Evolutionary conservation across 176 grass and related monocot genomes (phyloP), one percentile per base, ranked within the genome.

Genomic region (Carex scoparia): DNA sequence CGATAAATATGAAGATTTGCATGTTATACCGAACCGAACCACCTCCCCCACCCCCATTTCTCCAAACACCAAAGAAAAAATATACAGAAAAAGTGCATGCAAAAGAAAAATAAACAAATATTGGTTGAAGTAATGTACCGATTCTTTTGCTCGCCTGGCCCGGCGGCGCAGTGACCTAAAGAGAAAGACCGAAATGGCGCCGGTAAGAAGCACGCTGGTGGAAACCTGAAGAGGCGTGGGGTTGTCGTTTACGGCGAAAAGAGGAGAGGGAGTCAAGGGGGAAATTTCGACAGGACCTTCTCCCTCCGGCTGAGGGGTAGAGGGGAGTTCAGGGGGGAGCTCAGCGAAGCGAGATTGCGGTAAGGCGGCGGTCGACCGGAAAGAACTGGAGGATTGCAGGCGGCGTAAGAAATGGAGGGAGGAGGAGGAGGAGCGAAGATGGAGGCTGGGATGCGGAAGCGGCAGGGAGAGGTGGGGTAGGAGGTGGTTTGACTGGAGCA

Each of bases 121-220:
- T 1, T 55, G 30, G 79, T 33, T 42, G 38, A 35, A 54, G 46
- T 46, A n/a, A 40, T 67, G 10, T 90, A 93, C 95, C 58, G 93
- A 79, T 68, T 98, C 95, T 88, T 94, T 94, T 62, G 91, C 89
- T 81, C 95, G 87, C 60, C 90, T 90, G 46, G 92, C 95, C 66
- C 95, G 93, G 83, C 95, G 95, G 38, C 95, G 95, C 49, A 98
- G 91, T 70, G 95, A 86, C 67, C 95, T 87, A 83, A 93, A 98
- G 81, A 98, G 93, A 84, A 98, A 93, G 44, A 95, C 53, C 32
- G 93, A 89, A 88, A 98, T 77, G 64, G 95, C 91, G 69, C 95
- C 93, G 12, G 93, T 98, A 57, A 98, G 95, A 19, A 94, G 86
- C 84, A 98, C 18, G 80, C 95, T 94, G 64, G 91, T 98, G 51